These are phyloP conservation scores for Elsinoe arachidis DNA, from an alignment of 2,329 filamentous ascomycete genomes.

Conservation along the genomic window DNA sequence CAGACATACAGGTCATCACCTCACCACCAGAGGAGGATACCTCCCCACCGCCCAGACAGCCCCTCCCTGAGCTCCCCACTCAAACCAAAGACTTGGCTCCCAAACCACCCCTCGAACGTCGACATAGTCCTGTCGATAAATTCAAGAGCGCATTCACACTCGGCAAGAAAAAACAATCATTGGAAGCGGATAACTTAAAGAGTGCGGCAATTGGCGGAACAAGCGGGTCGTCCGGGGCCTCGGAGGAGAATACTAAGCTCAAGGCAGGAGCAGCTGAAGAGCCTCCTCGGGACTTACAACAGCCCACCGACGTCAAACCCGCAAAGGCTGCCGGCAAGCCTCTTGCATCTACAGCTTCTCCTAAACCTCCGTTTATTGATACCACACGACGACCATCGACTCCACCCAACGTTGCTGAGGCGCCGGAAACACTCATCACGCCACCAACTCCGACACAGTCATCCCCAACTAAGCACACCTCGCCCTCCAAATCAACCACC, in stretches of 20 bases:
- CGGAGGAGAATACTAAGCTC: neutral
- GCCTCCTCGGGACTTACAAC: constrained; percentile 12
- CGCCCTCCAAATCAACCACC: constrained; percentile 34
- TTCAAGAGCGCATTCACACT: constrained; percentile 61
- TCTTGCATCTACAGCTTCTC: neutral
- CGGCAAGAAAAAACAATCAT: constrained; percentile 39
- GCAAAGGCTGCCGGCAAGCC: constrained; percentile 35
- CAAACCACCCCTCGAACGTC: constrained; percentile 40
- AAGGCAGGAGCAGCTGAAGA: neutral
- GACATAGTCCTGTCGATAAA: constrained; percentile 61
- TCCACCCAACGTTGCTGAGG: constrained; percentile 33
- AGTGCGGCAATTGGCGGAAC: neutral
- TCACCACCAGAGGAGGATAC: constrained; percentile 1
- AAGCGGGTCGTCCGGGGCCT: constrained; percentile 18
- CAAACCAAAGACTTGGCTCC: constrained; percentile 17
- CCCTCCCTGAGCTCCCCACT: constrained; percentile 29
- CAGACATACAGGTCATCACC: constrained; percentile 10
- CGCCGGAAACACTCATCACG: constrained; percentile 52
- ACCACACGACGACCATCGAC: constrained; percentile 33
- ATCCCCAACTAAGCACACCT: constrained; percentile 18
- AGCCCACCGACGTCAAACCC: constrained; percentile 24
- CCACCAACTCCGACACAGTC: constrained; percentile 53
- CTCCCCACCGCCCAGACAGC: constrained; percentile 24
- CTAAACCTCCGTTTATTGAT: constrained; percentile 24
- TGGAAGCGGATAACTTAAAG: constrained; percentile 21